These are phyloP conservation scores for Kwoniella shivajii DNA, from an alignment of 1,284 basidiomycete genomes.

Conservation along the genomic window DNA sequence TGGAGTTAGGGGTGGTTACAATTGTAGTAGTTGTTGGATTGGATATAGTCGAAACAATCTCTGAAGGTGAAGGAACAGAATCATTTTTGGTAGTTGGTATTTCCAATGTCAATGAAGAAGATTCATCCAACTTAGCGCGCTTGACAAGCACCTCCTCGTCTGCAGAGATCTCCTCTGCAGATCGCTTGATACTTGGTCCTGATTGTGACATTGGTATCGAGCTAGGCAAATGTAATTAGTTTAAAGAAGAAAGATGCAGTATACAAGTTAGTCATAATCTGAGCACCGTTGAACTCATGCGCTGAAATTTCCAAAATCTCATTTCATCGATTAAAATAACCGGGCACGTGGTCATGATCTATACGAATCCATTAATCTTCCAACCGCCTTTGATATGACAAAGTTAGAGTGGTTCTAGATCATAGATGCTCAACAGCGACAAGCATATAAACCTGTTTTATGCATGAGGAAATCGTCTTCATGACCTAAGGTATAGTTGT, in stretches of 20 bases:
- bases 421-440: no score
- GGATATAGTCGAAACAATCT: neutral
- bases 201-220: slow-evolving; percentile 3
- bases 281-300: no score
- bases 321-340: no score
- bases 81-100: neutral
- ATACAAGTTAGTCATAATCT: no score
- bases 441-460: no score
- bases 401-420: no score
- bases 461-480: slow-evolving; percentile 7
- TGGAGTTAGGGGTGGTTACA: slow-evolving; percentile 5
- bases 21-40: neutral
- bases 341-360: no score
- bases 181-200: slow-evolving; percentile 1
- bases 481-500: neutral
- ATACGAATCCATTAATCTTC: no score
- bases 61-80: no score
- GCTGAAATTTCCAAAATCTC: no score
- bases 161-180: slow-evolving; percentile 2
- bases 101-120: neutral
- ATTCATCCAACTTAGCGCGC: slow-evolving; percentile 9
- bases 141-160: neutral
- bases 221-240: neutral
- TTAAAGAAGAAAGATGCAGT: neutral
- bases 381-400: no score